Evolutionary conservation across 768 basidiomycete species (phyloP).

Genomic region (Suillus subaureus): DNA sequence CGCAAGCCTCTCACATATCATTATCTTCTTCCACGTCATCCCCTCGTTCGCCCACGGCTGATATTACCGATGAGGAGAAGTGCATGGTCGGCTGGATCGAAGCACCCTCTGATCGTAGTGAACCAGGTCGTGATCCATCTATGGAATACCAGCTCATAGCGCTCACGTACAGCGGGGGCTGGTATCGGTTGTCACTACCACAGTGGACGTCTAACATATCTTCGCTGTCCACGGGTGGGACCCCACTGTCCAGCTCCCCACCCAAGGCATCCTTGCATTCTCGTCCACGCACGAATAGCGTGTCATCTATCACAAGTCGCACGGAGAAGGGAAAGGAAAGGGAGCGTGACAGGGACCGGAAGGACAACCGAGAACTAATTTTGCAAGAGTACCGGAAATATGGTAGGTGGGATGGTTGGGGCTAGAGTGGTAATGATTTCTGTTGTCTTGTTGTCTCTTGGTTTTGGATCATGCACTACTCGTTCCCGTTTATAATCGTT

Average conservation of each 20-base stretch:
- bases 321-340: conserved; percentile 58
- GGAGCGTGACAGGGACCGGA: conserved; percentile 53
- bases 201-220: conserved; percentile 23
- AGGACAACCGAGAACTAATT: conserved; percentile 65
- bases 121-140: conserved; percentile 22
- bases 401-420: conserved; percentile 92
- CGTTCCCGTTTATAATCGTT: not conserved
- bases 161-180: conserved; percentile 87
- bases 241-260: conserved; percentile 41
- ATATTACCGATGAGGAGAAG: conserved; percentile 78
- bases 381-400: conserved; percentile 80
- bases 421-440: conserved; percentile 28
- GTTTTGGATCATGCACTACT: not conserved
- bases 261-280: conserved; percentile 40
- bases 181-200: conserved; percentile 83
- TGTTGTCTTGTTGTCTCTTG: not conserved
- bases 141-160: conserved; percentile 79
- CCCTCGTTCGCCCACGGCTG: conserved; percentile 54
- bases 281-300: conserved; percentile 55
- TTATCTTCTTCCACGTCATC: conserved; percentile 69
- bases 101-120: conserved; percentile 41
- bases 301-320: conserved; percentile 51
- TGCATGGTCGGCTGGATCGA: conserved; percentile 88
- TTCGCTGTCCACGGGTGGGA: conserved; percentile 13
- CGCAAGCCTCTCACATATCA: conserved; percentile 81